Conservation (phyloP, 1,284 basidiomycete species). For the Jaminaea rosea region DNA sequence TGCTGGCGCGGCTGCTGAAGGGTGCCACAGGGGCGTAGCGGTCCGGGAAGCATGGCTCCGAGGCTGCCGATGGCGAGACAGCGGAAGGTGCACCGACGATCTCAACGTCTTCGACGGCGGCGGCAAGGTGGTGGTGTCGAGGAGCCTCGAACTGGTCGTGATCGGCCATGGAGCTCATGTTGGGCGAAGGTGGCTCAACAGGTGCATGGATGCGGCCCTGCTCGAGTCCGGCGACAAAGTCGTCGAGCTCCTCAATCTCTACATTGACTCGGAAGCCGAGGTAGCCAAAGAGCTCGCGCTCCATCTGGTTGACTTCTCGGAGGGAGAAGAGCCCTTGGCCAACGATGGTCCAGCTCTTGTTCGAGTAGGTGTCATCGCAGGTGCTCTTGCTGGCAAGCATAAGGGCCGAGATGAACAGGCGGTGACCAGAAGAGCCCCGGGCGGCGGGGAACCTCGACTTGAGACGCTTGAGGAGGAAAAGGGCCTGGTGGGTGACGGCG, state of each 20-base stretch:
- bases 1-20: constrained; percentile 22
- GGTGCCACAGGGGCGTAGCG: not conserved
- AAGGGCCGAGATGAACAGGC: constrained; percentile 46
- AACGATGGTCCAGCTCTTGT: constrained; percentile 47
- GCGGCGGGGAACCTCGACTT: constrained; percentile 45
- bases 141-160: no score
- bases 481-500: constrained; percentile 40
- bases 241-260: constrained; percentile 29
- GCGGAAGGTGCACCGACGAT: constrained; percentile 8
- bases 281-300: constrained; percentile 46
- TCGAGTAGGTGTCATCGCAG: constrained; percentile 47
- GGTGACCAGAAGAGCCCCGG: constrained; percentile 45
- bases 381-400: constrained; percentile 46
- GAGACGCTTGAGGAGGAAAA: constrained; percentile 41
- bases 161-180: constrained; percentile 1
- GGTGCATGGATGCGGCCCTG: constrained; percentile 14
- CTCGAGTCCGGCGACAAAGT: constrained; percentile 34
- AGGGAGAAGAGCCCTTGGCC: constrained; percentile 44
- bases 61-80: constrained; percentile 19
- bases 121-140: not conserved
- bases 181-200: constrained; percentile 4
- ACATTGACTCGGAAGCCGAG: constrained; percentile 43
- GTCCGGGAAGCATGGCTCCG: constrained; percentile 8
- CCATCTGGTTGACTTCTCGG: constrained; percentile 47
- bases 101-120: constrained; percentile 1